Evolutionary conservation across 1,284 basidiomycete species (phyloP).

Genomic region (Austroboletus novae-zelandiae): DNA sequence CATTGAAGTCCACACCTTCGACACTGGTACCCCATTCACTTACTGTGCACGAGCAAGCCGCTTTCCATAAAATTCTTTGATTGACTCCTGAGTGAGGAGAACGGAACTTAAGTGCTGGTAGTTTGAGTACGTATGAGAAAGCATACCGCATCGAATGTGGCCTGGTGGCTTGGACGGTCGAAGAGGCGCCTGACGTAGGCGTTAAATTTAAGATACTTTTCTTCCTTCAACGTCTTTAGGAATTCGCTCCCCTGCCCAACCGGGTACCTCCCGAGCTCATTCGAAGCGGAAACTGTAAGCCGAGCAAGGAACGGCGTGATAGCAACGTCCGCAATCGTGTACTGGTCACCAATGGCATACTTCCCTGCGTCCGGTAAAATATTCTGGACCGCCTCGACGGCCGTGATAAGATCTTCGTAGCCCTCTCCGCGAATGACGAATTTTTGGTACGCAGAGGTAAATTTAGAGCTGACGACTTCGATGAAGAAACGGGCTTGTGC

Average conservation of each 20-base stretch:
- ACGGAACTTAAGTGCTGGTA: too few relatives aligned
- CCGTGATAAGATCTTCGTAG: constrained; percentile 39
- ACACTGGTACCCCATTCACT: neutral
- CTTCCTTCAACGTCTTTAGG: constrained; percentile 21
- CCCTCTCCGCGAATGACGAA: constrained; percentile 41
- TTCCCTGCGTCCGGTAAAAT: constrained; percentile 39
- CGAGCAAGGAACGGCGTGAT: constrained; percentile 37
- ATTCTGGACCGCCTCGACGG: constrained; percentile 41
- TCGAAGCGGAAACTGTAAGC: constrained; percentile 19
- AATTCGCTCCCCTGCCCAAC: constrained; percentile 30
- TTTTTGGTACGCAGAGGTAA: constrained; percentile 38
- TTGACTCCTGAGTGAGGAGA: constrained; percentile 8
- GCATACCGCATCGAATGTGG: constrained; percentile 35
- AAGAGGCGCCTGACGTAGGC: constrained; percentile 31
- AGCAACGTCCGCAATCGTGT: constrained; percentile 34
- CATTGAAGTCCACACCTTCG: neutral
- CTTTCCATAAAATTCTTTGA: constrained; percentile 1
- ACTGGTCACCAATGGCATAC: constrained; percentile 45
- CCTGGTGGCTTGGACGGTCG: constrained; percentile 28
- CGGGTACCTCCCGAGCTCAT: constrained; percentile 34
- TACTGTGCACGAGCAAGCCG: constrained; percentile 4
- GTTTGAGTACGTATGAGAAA: neutral
- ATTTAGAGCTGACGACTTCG: constrained; percentile 39
- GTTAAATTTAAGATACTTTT: constrained; percentile 30
- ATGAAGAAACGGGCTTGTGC: constrained; percentile 45